Base-by-base conservation (phyloP, 306 rosid genomes). In the Casuarina glauca region DNA sequence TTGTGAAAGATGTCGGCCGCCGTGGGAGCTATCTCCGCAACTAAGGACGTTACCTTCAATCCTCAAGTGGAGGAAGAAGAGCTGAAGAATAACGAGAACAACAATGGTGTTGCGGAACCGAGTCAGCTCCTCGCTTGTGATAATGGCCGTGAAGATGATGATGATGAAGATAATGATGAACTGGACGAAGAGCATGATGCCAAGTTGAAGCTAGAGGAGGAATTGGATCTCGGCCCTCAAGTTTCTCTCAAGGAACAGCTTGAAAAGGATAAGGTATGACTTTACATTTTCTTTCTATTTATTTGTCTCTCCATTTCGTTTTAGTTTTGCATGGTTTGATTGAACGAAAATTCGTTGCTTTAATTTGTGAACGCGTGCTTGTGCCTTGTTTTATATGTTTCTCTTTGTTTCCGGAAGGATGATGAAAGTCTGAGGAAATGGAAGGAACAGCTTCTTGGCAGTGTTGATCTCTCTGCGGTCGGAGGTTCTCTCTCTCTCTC, bases 401-500 rank as follows among this genome's bases (percentile, higher is more conserved):
- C 13, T n/a, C 55, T 84, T 52, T 66, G 13, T 48, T 79, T 76
- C 60, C 2, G 38, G 1, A 51, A 93, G 98, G 97, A 93, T 78
- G 98, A 91, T 77, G 92, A 90, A 70, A 93, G 98, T 78, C 82
- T 93, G 85, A 90, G 96, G 83, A 91, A 86, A 84, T 93, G 98
- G 98, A 93, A 93, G 81, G 96, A 90, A 38, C 96, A 90, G 72
- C 93, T 91, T 82, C 90, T 93, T 74, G 98, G 96, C 38, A 76
- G 86, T 83, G 88, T 93, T 75, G 98, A 93, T 85, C 80, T 91
- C 68, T 84, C 92, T 64, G 72, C 88, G 71, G 89, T 88, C 82
- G 97, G 93, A 86, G 98, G 98, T 93, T 83, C 46, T 46, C 36
- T 19, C 8, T 8, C 38, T 19, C 50, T 66, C 15, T 54, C 53